phyloP scores from a whole-genome alignment of 176 grass and related monocot species.

The Echinochloa phyllopogon region DNA sequence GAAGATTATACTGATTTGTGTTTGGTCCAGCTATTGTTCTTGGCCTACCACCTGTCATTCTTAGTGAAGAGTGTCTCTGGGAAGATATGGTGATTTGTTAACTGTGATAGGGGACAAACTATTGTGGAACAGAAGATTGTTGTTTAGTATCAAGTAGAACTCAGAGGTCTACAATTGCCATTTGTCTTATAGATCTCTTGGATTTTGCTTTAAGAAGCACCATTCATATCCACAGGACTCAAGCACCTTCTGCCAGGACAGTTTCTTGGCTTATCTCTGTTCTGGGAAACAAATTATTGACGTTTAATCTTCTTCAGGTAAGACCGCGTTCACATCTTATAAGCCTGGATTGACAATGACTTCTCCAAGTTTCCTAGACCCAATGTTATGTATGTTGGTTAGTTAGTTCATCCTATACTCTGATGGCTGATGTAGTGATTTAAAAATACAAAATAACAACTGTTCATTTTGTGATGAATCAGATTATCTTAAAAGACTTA shows the following conservation, averaged over 20 bases:
- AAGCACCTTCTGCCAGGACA: background rate
- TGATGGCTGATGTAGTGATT: background rate
- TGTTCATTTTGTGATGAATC: conserved; percentile 20
- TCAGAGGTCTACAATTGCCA: background rate
- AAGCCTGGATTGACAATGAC: background rate
- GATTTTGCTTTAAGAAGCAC: conserved; percentile 1
- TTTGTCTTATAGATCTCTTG: conserved; percentile 10
- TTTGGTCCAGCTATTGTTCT: background rate
- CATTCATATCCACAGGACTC: background rate
- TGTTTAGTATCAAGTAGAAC: conserved; percentile 11
- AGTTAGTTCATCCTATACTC: background rate
- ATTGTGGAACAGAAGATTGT: background rate
- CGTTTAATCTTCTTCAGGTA: background rate
- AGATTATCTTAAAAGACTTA: conserved; percentile 16
- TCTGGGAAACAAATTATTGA: background rate
- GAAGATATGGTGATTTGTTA: background rate
- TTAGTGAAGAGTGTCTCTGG: background rate
- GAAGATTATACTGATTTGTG: background rate
- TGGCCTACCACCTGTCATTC: background rate
- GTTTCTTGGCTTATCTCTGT: conserved; percentile 21
- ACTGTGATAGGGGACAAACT: conserved; percentile 16
- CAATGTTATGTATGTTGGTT: background rate
- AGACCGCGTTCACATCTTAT: background rate
- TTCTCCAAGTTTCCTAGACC: background rate
- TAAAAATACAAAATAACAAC: background rate